Conservation (phyloP, 169 alveolate genomes). For the Cyclospora cayetanensis region DNA sequence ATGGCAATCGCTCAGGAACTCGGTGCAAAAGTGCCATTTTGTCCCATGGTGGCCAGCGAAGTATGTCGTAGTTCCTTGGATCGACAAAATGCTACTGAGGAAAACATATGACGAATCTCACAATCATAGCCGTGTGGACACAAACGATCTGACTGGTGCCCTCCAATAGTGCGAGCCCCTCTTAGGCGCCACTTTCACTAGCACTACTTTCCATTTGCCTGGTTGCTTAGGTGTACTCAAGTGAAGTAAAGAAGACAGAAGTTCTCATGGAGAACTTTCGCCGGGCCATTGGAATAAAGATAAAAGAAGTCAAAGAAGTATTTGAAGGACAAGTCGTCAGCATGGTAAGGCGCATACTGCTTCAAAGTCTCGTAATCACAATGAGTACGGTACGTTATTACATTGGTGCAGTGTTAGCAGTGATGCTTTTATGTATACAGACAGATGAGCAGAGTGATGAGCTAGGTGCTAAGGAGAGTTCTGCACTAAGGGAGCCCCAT, state of each 20-base stretch:
- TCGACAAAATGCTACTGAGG: slow-evolving; percentile 82
- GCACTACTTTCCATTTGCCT: neutral
- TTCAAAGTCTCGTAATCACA: too few relatives aligned
- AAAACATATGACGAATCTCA: too few relatives aligned
- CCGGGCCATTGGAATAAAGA: slow-evolving; percentile 98
- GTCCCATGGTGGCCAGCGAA: slow-evolving; percentile 99
- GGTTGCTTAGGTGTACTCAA: slow-evolving; percentile 84
- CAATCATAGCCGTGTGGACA: too few relatives aligned
- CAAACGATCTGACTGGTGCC: too few relatives aligned
- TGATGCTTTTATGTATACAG: neutral
- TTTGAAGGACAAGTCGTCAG: slow-evolving; percentile 99
- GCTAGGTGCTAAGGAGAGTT: neutral
- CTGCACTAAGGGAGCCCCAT: neutral
- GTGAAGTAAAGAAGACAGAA: slow-evolving; percentile 99
- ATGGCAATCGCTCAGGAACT: slow-evolving; percentile 99
- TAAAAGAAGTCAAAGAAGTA: slow-evolving; percentile 99
- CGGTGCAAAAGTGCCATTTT: slow-evolving; percentile 99
- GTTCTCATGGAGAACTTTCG: slow-evolving; percentile 98
- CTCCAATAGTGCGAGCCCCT: too few relatives aligned
- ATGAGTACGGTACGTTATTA: too few relatives aligned
- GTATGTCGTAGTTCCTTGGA: slow-evolving; percentile 76
- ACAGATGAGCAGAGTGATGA: slow-evolving; percentile 44
- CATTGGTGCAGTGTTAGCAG: too few relatives aligned
- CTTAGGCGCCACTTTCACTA: too few relatives aligned
- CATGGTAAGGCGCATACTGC: slow-evolving; percentile 89